phyloP scores from a whole-genome alignment of 306 rosid genomes.

The Alnus rubra region DNA sequence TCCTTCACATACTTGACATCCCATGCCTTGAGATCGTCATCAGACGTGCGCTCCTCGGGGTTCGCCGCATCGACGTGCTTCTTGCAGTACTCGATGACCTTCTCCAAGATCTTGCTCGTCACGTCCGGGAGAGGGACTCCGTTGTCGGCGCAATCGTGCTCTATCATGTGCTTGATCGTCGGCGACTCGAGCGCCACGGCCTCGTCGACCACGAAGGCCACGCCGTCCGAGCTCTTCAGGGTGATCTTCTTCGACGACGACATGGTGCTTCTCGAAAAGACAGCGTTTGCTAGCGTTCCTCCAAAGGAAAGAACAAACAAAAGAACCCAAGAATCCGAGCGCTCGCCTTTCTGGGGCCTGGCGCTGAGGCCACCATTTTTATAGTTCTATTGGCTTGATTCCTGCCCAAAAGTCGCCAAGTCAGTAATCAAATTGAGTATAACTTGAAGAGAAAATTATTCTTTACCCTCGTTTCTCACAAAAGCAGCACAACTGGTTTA shows the following conservation, averaged over 20 bases:
- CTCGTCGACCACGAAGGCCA: conserved; percentile 69
- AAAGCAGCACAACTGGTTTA: too few relatives aligned
- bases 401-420: too few relatives aligned
- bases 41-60: conserved; percentile 51
- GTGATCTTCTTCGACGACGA: conserved; percentile 57
- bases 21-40: conserved; percentile 62
- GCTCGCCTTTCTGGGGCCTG: background rate
- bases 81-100: conserved; percentile 79
- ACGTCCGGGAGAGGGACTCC: conserved; percentile 81
- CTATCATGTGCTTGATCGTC: conserved; percentile 75
- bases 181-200: conserved; percentile 77
- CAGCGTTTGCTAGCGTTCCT: background rate
- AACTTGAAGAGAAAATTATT: too few relatives aligned
- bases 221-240: conserved; percentile 73
- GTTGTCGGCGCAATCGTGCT: conserved; percentile 63
- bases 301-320: background rate
- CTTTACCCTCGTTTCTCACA: too few relatives aligned
- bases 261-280: conserved; percentile 11
- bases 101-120: conserved; percentile 72
- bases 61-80: conserved; percentile 54
- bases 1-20: conserved; percentile 66
- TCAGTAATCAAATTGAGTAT: too few relatives aligned
- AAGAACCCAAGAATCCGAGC: conserved; percentile 19
- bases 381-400: too few relatives aligned
- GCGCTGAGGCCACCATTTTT: too few relatives aligned